A percentile compares a stretch with the other conserved stretches of the same genome.
phyloP scores from a whole-genome alignment of 257 asterid genomes.

The Datura wrightii region DNA sequence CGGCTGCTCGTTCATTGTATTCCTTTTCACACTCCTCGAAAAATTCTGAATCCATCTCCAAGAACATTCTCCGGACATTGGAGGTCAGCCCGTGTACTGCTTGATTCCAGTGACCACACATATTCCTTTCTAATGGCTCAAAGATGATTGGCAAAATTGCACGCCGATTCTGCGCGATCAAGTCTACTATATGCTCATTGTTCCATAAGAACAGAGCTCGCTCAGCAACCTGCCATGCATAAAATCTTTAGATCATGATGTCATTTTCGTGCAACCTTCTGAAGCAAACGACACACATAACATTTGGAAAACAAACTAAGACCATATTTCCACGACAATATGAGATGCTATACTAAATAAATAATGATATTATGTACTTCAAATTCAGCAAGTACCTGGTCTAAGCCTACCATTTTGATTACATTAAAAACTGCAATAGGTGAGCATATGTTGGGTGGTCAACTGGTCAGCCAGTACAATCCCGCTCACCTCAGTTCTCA shows the following conservation, averaged over 20 bases:
- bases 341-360: not conserved
- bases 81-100: slow-evolving; percentile 81
- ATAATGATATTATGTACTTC: not conserved
- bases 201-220: slow-evolving; percentile 95
- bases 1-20: slow-evolving; percentile 64
- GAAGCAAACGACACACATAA: not conserved
- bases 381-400: slow-evolving; percentile 14
- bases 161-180: slow-evolving; percentile 76
- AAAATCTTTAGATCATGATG: not conserved
- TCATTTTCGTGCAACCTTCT: slow-evolving; percentile 10
- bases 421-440: not conserved
- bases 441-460: not conserved
- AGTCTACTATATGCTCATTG: slow-evolving; percentile 80
- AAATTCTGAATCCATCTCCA: slow-evolving; percentile 80
- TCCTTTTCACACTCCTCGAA: slow-evolving; percentile 77
- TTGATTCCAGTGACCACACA: slow-evolving; percentile 83
- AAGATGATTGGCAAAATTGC: slow-evolving; percentile 77
- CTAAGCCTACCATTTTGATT: not conserved
- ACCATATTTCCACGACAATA: not conserved
- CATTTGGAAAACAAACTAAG: not conserved
- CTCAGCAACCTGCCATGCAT: slow-evolving; percentile 78
- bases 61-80: slow-evolving; percentile 81
- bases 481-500: not conserved
- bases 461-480: not conserved
- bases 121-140: slow-evolving; percentile 74